phyloP scores from a whole-genome alignment of 208 protist genomes.

The Kentomonas sorsogonicus region DNA sequence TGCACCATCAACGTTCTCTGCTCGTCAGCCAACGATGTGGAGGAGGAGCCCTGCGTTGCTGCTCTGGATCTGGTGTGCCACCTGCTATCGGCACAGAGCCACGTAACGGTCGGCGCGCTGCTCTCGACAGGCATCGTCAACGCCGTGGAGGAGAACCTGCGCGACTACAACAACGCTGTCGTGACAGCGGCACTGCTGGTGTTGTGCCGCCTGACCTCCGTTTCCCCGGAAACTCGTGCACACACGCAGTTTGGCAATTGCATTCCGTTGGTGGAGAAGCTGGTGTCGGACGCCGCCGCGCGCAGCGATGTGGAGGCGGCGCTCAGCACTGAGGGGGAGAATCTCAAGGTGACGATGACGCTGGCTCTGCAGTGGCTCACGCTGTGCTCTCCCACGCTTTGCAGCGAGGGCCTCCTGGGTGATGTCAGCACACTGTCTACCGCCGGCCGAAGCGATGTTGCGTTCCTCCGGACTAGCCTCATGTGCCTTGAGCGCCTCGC shows the following conservation, averaged over 20 bases:
- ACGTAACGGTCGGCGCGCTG: no score
- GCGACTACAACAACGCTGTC: slow-evolving; percentile 31
- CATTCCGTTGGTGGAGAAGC: slow-evolving; percentile 12
- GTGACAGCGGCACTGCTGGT: slow-evolving; percentile 20
- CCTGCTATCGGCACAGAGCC: no score
- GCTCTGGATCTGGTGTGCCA: not conserved
- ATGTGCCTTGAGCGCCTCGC: slow-evolving; percentile 32
- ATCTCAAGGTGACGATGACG: slow-evolving; percentile 13
- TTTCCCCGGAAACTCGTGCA: slow-evolving; percentile 10
- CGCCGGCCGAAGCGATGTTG: slow-evolving; percentile 16
- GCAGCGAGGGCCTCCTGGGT: no score
- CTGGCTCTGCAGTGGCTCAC: slow-evolving; percentile 18
- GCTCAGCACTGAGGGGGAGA: slow-evolving; percentile 8
- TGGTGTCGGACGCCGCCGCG: slow-evolving; percentile 16
- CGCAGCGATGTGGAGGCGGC: slow-evolving; percentile 11
- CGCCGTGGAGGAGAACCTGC: slow-evolving; percentile 33
- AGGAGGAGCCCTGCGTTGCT: slow-evolving; percentile 5
- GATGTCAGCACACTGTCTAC: slow-evolving; percentile 43
- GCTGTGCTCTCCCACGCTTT: no score
- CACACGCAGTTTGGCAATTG: slow-evolving; percentile 17
- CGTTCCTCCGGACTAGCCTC: slow-evolving; percentile 25
- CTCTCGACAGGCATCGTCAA: slow-evolving; percentile 5
- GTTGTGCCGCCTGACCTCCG: slow-evolving; percentile 11
- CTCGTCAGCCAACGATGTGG: slow-evolving; percentile 12
- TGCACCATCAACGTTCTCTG: slow-evolving; percentile 10